These are phyloP conservation scores for Tubosaeta sp. DNA, from an alignment of 768 basidiomycete genomes.

Conservation along the genomic window DNA sequence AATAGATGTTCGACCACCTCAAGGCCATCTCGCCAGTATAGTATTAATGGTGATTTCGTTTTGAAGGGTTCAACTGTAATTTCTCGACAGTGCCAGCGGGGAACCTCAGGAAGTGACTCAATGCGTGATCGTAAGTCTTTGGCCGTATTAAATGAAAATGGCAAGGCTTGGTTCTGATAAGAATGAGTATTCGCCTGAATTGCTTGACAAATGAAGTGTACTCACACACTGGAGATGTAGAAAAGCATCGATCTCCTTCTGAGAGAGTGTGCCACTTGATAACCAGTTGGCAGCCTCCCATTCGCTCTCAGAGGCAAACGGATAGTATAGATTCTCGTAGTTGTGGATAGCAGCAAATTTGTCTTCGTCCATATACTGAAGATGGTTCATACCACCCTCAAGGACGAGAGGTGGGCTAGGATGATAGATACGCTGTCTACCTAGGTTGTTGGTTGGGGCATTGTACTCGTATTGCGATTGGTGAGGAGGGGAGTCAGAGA, in stretches of 20 bases:
- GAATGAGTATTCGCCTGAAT: too few relatives aligned
- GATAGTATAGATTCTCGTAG: not conserved
- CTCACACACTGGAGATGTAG: not conserved
- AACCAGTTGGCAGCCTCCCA: conserved; percentile 1
- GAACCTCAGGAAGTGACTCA: not conserved
- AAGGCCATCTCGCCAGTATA: conserved; percentile 21
- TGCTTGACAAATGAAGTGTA: not conserved
- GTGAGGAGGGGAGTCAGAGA: too few relatives aligned
- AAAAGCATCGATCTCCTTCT: not conserved
- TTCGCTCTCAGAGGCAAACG: not conserved
- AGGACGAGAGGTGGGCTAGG: not conserved
- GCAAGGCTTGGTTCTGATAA: not conserved
- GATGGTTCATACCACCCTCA: not conserved
- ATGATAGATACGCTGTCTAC: not conserved
- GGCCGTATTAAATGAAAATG: not conserved
- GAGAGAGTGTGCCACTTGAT: not conserved
- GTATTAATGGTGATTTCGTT: not conserved
- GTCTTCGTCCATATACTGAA: not conserved
- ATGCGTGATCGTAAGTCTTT: not conserved
- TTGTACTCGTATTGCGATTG: too few relatives aligned
- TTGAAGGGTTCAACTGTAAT: not conserved
- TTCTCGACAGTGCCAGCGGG: not conserved
- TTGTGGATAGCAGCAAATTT: not conserved
- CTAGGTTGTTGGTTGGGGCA: too few relatives aligned
- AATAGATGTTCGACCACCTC: conserved; percentile 26